Base-by-base conservation (phyloP, 371 early-diverging fungal genomes). In the Modicella reniformis region DNA sequence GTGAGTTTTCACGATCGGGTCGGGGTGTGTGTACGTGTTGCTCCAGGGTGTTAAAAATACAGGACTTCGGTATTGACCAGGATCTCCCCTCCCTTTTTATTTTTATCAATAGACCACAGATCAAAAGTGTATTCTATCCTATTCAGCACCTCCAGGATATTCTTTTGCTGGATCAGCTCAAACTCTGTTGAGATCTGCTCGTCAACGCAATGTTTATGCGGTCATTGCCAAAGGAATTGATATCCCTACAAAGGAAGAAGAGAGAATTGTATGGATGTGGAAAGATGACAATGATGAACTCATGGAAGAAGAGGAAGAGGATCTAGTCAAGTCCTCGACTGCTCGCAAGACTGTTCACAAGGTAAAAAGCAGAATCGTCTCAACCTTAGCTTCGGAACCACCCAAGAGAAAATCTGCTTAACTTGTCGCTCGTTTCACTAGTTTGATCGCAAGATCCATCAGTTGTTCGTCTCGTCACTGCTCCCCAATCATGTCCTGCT, bases 111-210 rank as follows among this genome's bases (percentile, higher is more conserved):
- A 87, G 87, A 85, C 86, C 5, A 75, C 77, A 4, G 87, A 86
- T 67, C 87, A 89, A 66, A 89, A 86, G 64, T 89, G 87, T 59
- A 69, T 82, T 40, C 80, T 83, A 49, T 89, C 89, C 19, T 89
- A 86, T 83, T 86, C 83, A 21, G 82, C 86, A 52, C 87, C 89
- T 26, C 87, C 87, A 25, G 85, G 86, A 55, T 71, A 86, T 60
- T 82, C 83, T 1, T 85, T 88, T 65, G 75, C 81, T 33, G 81
- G 84, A 64, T 84, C 89, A 52, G 87, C 87, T 19, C 81, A 63
- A 59, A 80, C 62, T 67, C 76, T 72, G 59, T 66, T 23, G 26
- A 80, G 61, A 57, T 65, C 72, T 26, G 79, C 82, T 23, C 65
- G 80, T 10, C 66, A 72, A 23, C 83, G 86, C 50, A 80, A 88